phyloP scores from a whole-genome alignment of 2,329 filamentous ascomycete genomes.

The Cadophora luteo-olivacea region DNA sequence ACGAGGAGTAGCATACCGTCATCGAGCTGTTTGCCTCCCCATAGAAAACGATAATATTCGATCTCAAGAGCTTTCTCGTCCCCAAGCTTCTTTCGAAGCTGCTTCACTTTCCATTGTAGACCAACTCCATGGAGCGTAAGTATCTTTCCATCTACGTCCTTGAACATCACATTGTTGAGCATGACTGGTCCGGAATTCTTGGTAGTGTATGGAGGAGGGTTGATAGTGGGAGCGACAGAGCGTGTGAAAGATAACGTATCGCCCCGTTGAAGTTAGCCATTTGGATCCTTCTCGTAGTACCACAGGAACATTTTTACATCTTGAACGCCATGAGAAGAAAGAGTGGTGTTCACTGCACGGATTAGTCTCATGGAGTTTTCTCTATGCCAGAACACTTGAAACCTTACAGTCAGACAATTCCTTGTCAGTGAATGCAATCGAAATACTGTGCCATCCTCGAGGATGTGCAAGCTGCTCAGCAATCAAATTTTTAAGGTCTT shows the following conservation, averaged over 20 bases:
- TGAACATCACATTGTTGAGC: constrained; percentile 21
- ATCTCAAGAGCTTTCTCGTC: constrained; percentile 16
- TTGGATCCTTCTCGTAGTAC: rapidly evolving
- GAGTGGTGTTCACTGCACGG: constrained; percentile 5
- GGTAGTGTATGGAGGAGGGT: constrained; percentile 21
- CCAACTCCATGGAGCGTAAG: constrained; percentile 4
- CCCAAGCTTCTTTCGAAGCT: constrained; percentile 18
- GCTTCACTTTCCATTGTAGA: constrained; percentile 17
- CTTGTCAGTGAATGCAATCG: constrained; percentile 16
- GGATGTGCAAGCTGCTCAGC: constrained; percentile 11
- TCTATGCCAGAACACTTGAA: not conserved
- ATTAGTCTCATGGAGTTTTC: not conserved
- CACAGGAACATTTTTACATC: constrained; percentile 10
- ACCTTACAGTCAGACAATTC: constrained; percentile 18
- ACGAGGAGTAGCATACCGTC: constrained; percentile 5
- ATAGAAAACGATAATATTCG: constrained; percentile 19
- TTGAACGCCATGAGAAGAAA: constrained; percentile 11
- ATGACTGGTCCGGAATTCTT: not conserved
- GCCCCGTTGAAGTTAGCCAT: not conserved
- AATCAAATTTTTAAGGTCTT: constrained; percentile 19
- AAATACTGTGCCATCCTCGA: constrained; percentile 10
- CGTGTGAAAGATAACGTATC: constrained; percentile 24
- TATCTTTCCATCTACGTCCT: constrained; percentile 19
- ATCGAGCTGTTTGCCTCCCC: constrained; percentile 22
- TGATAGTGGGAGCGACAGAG: constrained; percentile 10